phyloP scores from a whole-genome alignment of 495 filamentous ascomycete genomes.

The Xylaria castorea region DNA sequence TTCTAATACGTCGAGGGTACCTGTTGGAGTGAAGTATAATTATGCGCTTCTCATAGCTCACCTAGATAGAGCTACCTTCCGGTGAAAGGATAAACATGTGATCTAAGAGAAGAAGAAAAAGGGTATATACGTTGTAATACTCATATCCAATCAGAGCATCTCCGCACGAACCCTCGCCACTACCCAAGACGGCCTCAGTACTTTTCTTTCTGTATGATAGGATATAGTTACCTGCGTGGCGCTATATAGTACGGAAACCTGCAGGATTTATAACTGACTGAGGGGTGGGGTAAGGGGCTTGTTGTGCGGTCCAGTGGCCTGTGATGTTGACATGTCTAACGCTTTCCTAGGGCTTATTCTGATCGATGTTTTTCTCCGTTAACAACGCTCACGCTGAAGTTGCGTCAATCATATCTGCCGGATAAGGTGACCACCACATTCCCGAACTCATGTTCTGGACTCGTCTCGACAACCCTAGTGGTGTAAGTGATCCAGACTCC shows the following conservation, averaged over 20 bases:
- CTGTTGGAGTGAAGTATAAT: background rate
- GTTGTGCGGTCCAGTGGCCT: background rate
- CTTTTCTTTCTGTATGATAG: background rate
- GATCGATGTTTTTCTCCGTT: background rate
- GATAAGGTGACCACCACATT: background rate
- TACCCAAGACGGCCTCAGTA: background rate
- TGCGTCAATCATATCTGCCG: background rate
- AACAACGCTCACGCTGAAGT: background rate
- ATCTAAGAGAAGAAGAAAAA: background rate
- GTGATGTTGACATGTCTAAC: background rate
- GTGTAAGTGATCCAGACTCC: background rate
- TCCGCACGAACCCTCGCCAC: background rate
- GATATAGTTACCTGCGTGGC: background rate
- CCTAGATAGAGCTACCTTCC: background rate
- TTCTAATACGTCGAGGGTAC: background rate
- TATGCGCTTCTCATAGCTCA: background rate
- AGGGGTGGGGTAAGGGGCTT: background rate
- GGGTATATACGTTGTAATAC: background rate
- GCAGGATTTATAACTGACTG: background rate
- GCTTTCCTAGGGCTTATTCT: background rate
- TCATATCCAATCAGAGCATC: background rate
- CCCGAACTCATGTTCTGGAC: background rate
- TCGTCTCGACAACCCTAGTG: background rate
- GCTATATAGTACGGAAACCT: background rate
- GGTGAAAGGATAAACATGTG: background rate